Base-by-base conservation (phyloP, 352 stramenopile species). In the Phytophthora sp. region DNA sequence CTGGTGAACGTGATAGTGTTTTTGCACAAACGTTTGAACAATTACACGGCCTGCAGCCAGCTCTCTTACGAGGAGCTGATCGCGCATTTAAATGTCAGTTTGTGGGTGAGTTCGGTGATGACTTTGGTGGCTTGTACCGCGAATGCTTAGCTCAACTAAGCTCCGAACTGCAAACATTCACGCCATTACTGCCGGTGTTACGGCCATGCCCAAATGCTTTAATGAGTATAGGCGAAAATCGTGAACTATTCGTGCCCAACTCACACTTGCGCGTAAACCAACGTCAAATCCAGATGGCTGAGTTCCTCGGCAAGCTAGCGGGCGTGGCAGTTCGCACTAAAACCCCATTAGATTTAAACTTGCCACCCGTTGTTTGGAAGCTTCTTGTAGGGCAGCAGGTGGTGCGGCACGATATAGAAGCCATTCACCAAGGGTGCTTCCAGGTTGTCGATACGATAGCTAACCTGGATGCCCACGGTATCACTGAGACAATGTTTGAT, bases 281-380 rank as follows among this genome's bases (percentile, higher is more conserved):
- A 15, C 72, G 77, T 10, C 74, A 87, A 7, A 65, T 96, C 0
- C 76, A 89, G 20, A 98, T 98, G 93, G 92, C 94, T 32, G 86
- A 97, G 55, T 98, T 98, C 60, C 77, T 98, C 12, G 95, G 95
- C 13, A 98, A 98, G 59, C 77, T 98, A 15, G 97, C 97, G 55
- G 95, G 95, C 18, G 92, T 98, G 41, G 92, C 92, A 18, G 88
- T 98, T 28, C 91, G 95, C 34, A 97, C 90, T 17, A 97, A 97
- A 76, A 96, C 95, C 24, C 95, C 91, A 44, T 74, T 98, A 12
- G 92, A 96, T 34, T 61, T 98, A 37, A 97, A 97, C 51, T 69
- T 98, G 21, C 88, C 95, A 21, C 73, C 88, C 0, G 76, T 97
- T 15, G 86, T 98, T 18, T 98, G 95, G 95, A 98, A 98, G 57